Evolutionary conservation across 306 rosid species (phyloP), one percentile per base, ranked within the genome.

Genomic region (Lathyrus oleraceus): DNA sequence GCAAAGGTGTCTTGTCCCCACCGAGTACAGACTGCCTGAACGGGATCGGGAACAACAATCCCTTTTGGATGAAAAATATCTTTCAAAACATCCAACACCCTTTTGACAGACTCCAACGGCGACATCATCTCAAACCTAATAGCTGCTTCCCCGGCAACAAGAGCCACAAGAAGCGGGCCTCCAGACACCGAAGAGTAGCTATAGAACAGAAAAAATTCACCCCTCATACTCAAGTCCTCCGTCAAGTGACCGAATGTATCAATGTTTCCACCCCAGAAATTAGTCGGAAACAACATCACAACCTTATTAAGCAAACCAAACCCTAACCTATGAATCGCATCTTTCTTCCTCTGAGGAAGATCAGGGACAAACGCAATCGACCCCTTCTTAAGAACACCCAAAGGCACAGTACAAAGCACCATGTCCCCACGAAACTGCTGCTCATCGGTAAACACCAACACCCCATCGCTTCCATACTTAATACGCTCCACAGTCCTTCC

Each of bases 101-200:
- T 87, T 71, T 67, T 82, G 73, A 91, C 96, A 40, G 97, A 91
- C 79, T 91, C 97, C 70, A 85, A 83, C 0, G 93, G 97, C 0
- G 96, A 89, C 97, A 89, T 87, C 85, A 82, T 75, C 85, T 91
- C 97, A 73, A 91, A 91, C 91, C 82, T 87, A 72, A 87, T 67
- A 0, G 97, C 93, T 39, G 97, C 96, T 47, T 87, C 91, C 52
- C 97, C 96, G 0, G 97, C 97, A 53, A 91, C 96, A 49, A 91
- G 94, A 3, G 97, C 97, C 64, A 91, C 83, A 36, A 91, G 87
- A 70, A 91, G 96, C 0, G 97, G 86, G 2, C 97, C 94, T 62
- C 97, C 97, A 2, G 97, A 91, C 21, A 91, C 97, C 3, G 97
- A 88, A 47, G 96, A 87, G 67, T 91, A 91, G 75, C 97, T 91